Evolutionary conservation across 106 monocot genomes (phyloP).

Genomic region (Allium fistulosum): DNA sequence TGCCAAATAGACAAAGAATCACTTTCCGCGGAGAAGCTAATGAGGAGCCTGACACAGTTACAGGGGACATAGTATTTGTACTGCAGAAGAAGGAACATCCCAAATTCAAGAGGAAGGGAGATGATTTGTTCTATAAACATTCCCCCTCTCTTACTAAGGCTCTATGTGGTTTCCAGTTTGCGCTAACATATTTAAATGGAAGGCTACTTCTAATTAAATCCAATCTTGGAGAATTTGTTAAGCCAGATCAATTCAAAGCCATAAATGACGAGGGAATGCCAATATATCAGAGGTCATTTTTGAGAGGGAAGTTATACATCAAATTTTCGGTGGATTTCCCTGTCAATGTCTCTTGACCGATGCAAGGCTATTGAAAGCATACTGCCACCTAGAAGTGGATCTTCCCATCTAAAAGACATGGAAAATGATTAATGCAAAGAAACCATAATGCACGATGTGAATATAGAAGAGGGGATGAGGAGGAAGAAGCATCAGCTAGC

Average conservation of each 20-base stretch:
- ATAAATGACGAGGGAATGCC: slow-evolving; percentile 61
- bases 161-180: slow-evolving; percentile 60
- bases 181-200: slow-evolving; percentile 54
- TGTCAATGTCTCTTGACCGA: no score
- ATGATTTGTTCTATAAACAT: no score
- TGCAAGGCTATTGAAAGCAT: no score
- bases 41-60: slow-evolving; percentile 58
- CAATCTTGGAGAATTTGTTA: slow-evolving; percentile 42
- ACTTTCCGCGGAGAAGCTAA: slow-evolving; percentile 77
- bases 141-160: slow-evolving; percentile 55
- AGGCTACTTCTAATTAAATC: slow-evolving; percentile 56
- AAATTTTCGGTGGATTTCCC: slow-evolving; percentile 47
- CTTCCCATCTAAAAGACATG: no score
- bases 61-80: slow-evolving; percentile 49
- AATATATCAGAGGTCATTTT: slow-evolving; percentile 32
- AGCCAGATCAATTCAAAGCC: slow-evolving; percentile 41
- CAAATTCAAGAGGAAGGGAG: no score
- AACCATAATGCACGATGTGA: no score
- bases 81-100: no score
- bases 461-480: no score
- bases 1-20: slow-evolving; percentile 82
- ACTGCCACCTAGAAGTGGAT: no score
- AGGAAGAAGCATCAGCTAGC: no score
- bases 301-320: slow-evolving; percentile 44
- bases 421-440: no score